Percentiles rank a stretch among this genome's conserved stretches.
phyloP scores from a whole-genome alignment of 2,329 filamentous ascomycete species.

The Microsporum canis region DNA sequence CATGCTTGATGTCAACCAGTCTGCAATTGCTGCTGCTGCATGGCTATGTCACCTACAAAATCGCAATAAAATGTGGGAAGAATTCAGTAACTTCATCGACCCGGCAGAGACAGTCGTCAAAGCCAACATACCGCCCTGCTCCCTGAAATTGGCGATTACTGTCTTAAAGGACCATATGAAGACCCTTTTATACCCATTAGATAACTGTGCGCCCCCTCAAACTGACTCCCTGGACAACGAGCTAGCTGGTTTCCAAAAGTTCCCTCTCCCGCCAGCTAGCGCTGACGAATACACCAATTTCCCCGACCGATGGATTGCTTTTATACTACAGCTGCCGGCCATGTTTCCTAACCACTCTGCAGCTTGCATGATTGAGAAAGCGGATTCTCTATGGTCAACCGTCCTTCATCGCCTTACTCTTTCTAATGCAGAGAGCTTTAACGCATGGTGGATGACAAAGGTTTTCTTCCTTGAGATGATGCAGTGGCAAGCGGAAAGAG shows the following conservation, averaged over 20 bases:
- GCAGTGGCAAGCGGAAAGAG: conserved; percentile 76
- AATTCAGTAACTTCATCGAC: conserved; percentile 47
- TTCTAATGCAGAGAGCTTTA: conserved; percentile 37
- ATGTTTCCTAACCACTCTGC: conserved; percentile 33
- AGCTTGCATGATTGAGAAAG: conserved; percentile 36
- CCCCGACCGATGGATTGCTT: conserved; percentile 38
- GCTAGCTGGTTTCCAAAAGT: conserved; percentile 22
- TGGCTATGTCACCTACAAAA: conserved; percentile 83
- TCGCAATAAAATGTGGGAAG: conserved; percentile 87
- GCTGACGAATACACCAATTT: conserved; percentile 37
- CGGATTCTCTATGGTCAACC: conserved; percentile 34
- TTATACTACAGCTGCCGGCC: conserved; percentile 32
- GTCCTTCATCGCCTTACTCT: conserved; percentile 36
- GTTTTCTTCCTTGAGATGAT: conserved; percentile 95
- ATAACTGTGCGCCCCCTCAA: conserved; percentile 26
- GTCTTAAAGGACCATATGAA: conserved; percentile 37
- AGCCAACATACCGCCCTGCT: conserved; percentile 32
- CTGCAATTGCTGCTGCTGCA: conserved; percentile 85
- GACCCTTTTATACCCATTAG: conserved; percentile 32
- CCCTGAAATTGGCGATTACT: conserved; percentile 25
- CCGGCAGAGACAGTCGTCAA: conserved; percentile 32
- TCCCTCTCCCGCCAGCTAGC: conserved; percentile 27
- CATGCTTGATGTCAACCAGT: conserved; percentile 80
- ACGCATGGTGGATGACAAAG: conserved; percentile 60
- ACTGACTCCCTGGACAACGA: conserved; percentile 25